Evolutionary conservation across 768 basidiomycete genomes (phyloP).

Genomic region (Hemileccinum impolitum): DNA sequence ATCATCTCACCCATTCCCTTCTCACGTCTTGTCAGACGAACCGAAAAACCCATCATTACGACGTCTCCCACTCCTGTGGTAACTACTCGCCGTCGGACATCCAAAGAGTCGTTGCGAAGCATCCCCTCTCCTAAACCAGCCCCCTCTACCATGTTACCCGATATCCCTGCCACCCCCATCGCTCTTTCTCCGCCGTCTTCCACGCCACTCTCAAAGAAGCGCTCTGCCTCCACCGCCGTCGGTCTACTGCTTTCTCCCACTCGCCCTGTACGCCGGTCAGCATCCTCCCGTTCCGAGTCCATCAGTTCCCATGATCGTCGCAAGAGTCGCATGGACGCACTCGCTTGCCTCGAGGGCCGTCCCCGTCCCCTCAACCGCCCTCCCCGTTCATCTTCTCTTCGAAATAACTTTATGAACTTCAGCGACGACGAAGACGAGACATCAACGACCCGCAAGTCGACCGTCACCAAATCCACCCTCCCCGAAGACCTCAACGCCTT

Average conservation of each 20-base stretch:
- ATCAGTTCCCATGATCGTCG: constrained; percentile 45
- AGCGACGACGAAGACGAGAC: constrained; percentile 59
- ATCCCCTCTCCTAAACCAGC: constrained; percentile 62
- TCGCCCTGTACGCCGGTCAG: constrained; percentile 13
- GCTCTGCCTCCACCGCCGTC: constrained; percentile 16
- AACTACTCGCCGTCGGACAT: constrained; percentile 28
- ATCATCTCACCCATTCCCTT: not conserved
- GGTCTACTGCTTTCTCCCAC: constrained; percentile 16
- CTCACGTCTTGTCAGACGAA: constrained; percentile 17
- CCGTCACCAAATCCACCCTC: constrained; percentile 8
- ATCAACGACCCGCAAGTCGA: not conserved
- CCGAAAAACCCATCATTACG: constrained; percentile 22
- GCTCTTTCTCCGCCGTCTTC: not conserved
- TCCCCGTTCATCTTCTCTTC: constrained; percentile 12
- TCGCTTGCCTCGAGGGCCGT: constrained; percentile 63
- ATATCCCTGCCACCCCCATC: constrained; percentile 30
- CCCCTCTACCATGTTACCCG: constrained; percentile 51
- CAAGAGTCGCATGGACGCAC: constrained; percentile 54
- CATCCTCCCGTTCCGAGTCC: constrained; percentile 30
- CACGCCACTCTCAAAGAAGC: constrained; percentile 1
- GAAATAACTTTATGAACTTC: constrained; percentile 64
- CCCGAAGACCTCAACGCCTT: constrained; percentile 24
- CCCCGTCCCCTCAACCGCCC: constrained; percentile 23
- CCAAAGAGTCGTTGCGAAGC: constrained; percentile 42
- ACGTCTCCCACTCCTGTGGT: constrained; percentile 10